Base-by-base conservation (phyloP, 1,284 basidiomycete species). In the Boletus austroedulis region DNA sequence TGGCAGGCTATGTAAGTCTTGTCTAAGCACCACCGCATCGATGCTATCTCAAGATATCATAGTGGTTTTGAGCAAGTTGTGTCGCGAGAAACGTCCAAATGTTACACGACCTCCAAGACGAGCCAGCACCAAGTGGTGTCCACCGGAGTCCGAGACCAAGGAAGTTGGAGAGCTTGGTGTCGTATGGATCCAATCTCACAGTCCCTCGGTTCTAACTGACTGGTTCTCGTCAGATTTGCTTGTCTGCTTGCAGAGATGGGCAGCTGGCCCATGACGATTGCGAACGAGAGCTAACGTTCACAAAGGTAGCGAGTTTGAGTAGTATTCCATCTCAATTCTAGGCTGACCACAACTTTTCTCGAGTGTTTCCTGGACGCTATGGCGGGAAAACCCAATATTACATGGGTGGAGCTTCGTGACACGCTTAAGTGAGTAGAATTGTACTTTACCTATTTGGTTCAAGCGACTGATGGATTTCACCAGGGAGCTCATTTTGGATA, bases 231-330 rank as follows among this genome's bases (percentile, higher is more conserved):
- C n/a, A 70, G 69, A 68, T 73, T 29, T 73, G 60, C 47, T 31
- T 71, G 36, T 71, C 72, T 0, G 69, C 72, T 17, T 73, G 70
- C 31, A 62, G 60, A 21, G 68, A 72, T 19, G 50, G 48, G 17
- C 65, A 73, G 8, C 9, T 40, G 19, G 71, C 68, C 2, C 62
- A 59, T 12, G 71, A 70, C 24, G 62, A 67, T 26, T 40, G 49
- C 17, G 46, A 51, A 48, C 61, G 40, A 32, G 53, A 44, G 28
- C 21, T 60, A 24, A 72, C 72, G 4, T 67, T 73, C 32, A 71
- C 69, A 17, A 65, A 62, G 70, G 69, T 73, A 19, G 17, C 1
- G 26, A 0, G 45, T 28, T 29, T 17, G 24, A 29, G 9, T 40
- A 19, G 19, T 12, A 28, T 48, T 31, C 7, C 21, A 28, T 31